A percentile compares a stretch with the other conserved stretches of the same genome.
Conservation (phyloP, 2,329 filamentous ascomycete species). For the Furcasterigmium furcatum region DNA sequence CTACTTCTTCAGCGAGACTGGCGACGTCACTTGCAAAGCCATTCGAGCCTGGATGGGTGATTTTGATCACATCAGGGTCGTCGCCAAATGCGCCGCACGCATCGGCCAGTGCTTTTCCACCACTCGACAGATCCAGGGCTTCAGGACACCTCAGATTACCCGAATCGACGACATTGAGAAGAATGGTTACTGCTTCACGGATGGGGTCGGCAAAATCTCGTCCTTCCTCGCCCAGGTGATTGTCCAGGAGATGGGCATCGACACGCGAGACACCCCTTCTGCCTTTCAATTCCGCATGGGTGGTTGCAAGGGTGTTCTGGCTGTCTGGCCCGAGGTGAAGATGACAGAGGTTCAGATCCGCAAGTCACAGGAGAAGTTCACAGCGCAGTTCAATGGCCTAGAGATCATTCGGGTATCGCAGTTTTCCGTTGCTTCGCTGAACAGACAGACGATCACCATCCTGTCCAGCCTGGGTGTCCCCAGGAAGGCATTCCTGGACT, state of each 20-base stretch:
- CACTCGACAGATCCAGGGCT: constrained; percentile 69
- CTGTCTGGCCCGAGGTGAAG: constrained; percentile 66
- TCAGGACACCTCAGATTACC: constrained; percentile 53
- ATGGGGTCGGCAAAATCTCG: constrained; percentile 94
- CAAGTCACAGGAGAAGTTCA: constrained; percentile 85
- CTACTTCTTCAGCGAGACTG: constrained; percentile 82
- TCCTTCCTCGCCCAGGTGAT: constrained; percentile 71
- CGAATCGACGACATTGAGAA: constrained; percentile 69
- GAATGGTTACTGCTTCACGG: constrained; percentile 74
- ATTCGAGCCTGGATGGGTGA: constrained; percentile 87
- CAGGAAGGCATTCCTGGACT: constrained; percentile 61
- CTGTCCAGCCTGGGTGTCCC: constrained; percentile 73
- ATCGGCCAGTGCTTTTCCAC: constrained; percentile 96
- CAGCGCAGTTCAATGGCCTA: constrained; percentile 64
- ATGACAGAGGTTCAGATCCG: constrained; percentile 73
- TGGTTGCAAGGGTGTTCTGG: constrained; percentile 87
- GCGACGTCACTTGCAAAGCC: constrained; percentile 63
- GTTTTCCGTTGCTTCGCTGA: constrained; percentile 75
- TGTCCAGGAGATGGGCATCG: constrained; percentile 63
- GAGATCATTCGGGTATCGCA: constrained; percentile 84
- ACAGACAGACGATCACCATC: constrained; percentile 87
- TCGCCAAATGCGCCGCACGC: constrained; percentile 88
- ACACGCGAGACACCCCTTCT: constrained; percentile 62
- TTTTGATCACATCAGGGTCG: constrained; percentile 73
- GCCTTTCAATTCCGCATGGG: constrained; percentile 90